Percentiles rank a stretch among this genome's conserved stretches.
phyloP scores from a whole-genome alignment of 306 rosid species.

The Datisca glomerata region DNA sequence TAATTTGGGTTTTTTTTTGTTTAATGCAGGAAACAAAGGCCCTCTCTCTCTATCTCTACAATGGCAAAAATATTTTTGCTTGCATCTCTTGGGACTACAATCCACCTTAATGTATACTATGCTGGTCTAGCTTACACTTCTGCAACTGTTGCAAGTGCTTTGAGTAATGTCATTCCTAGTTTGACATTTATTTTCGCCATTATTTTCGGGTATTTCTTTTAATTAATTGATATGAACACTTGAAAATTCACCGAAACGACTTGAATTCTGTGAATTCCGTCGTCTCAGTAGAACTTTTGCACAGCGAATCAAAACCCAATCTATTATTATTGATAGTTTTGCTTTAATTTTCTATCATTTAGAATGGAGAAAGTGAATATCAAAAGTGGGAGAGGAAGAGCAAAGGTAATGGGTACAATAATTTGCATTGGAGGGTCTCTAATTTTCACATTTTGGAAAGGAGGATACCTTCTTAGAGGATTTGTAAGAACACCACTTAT shows the following conservation, averaged over 20 bases:
- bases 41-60: slow-evolving; percentile 13
- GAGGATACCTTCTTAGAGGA: slow-evolving; percentile 11
- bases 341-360: too few relatives aligned
- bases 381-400: slow-evolving; percentile 15
- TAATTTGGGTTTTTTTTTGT: not conserved
- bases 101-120: slow-evolving; percentile 20
- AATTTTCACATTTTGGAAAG: slow-evolving; percentile 29
- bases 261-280: too few relatives aligned
- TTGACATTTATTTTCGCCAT: slow-evolving; percentile 22
- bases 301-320: too few relatives aligned
- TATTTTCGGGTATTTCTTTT: slow-evolving; percentile 13
- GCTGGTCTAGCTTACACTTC: slow-evolving; percentile 24
- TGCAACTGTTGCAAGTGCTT: slow-evolving; percentile 21
- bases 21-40: slow-evolving; percentile 20
- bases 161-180: slow-evolving; percentile 23
- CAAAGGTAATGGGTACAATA: slow-evolving; percentile 26
- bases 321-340: too few relatives aligned
- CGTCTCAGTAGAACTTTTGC: too few relatives aligned
- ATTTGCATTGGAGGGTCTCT: slow-evolving; percentile 27
- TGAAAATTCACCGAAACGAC: too few relatives aligned
- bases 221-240: too few relatives aligned
- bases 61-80: slow-evolving; percentile 18
- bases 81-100: slow-evolving; percentile 22
- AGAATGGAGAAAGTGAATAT: slow-evolving; percentile 37
- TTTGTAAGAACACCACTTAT: slow-evolving; percentile 17